Evolutionary conservation across 306 rosid species (phyloP), one percentile per base, ranked within the genome.

Genomic region (Vigna nakashimae): DNA sequence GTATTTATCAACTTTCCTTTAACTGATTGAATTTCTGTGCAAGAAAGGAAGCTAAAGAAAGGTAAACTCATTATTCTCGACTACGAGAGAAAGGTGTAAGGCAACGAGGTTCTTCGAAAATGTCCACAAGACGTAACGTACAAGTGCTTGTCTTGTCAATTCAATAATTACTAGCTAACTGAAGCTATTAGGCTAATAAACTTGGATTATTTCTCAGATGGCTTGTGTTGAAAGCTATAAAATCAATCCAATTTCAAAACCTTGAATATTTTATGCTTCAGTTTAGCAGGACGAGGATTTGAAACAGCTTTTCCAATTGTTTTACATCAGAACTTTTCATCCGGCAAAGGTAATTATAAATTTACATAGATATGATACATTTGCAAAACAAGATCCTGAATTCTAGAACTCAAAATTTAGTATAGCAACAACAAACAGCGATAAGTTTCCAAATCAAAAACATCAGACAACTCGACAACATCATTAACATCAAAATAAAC

Each of bases 371-470:
- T 43, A 43, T 45, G 15, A 45, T 45, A 42, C 30, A 18, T 63
- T 28, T 45, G 57, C 14, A 57, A 30, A 75, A 49, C 64, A 67
- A 50, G 52, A 74, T 70, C 78, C 68, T 53, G 40, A 22, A 58
- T 38, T 26, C 36, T 24, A 11, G 36, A n/a, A 73, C 36, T 16
- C 80, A 62, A 74, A 22, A 45, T 30, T 46, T 20, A 24, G 32
- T 64, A 58, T 68, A 59, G 79, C 71, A 67, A 71, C 68, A 72
- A 55, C 20, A 75, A 71, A 58, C 70, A 17, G 59, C 3, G 58
- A 66, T 0, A 57, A 64, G 69, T 45, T 2, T 80, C 36, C 49
- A 69, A 76, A 71, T 65, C 58, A 9, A 32, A 58, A 79, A 45
- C 67, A 68, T 22, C 6, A 79, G 45, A 53, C 24, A n/a, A 65